Percentiles rank a stretch among this genome's conserved stretches.
Evolutionary conservation across 352 stramenopile species (phyloP).

Genomic region (Phytophthora pini): DNA sequence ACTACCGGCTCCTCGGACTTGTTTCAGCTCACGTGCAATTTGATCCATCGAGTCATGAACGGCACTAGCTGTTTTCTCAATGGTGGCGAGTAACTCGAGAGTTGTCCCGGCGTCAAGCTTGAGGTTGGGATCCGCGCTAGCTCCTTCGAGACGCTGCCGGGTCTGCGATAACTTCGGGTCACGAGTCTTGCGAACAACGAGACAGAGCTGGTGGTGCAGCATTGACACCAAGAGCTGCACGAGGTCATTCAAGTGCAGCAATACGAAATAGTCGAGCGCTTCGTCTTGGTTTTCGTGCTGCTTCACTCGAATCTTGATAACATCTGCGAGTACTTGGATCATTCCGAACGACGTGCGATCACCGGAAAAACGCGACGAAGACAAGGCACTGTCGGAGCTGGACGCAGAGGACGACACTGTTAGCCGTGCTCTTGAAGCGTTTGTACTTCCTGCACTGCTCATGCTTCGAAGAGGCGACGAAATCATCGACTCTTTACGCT

Average conservation of each 20-base stretch:
- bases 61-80: constrained; percentile 30
- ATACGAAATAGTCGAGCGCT: constrained; percentile 56
- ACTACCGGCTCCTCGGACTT: constrained; percentile 7
- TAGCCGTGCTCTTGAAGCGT: constrained; percentile 17
- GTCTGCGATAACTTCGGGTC: constrained; percentile 70
- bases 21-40: constrained; percentile 21
- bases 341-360: constrained; percentile 76
- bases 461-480: constrained; percentile 49
- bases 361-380: constrained; percentile 58
- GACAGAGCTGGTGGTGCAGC: constrained; percentile 71
- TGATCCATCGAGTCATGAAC: constrained; percentile 29
- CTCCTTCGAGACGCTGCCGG: constrained; percentile 41
- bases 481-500: constrained; percentile 81
- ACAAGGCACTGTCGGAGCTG: constrained; percentile 16
- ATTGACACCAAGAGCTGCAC: constrained; percentile 75
- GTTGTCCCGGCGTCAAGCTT: constrained; percentile 31
- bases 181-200: constrained; percentile 65
- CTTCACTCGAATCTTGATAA: constrained; percentile 43
- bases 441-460: constrained; percentile 2
- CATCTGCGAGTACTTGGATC: constrained; percentile 66
- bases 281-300: constrained; percentile 43
- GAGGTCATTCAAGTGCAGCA: constrained; percentile 56
- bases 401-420: constrained; percentile 13
- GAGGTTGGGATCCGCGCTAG: constrained; percentile 19
- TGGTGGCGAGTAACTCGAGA: constrained; percentile 28